Evolutionary conservation across 441 rosid genomes (phyloP).

Genomic region (Sinapis alba): DNA sequence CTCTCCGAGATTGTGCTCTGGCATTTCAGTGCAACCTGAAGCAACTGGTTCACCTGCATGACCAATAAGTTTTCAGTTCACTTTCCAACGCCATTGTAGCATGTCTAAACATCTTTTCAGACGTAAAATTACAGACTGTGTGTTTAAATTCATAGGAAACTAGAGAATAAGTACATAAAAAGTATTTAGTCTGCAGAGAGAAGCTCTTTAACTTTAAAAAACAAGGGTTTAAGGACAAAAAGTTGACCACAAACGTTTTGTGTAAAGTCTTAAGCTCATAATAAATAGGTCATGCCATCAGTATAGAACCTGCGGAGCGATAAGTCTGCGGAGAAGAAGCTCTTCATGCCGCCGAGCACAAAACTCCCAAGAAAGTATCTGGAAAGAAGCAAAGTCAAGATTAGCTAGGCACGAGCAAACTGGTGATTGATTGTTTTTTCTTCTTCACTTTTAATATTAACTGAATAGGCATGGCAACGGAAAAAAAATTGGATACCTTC

Average conservation of each 20-base stretch:
- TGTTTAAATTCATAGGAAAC: no score
- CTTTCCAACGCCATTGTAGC: no score
- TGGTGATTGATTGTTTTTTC: background rate
- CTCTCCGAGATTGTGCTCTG: constrained; percentile 87
- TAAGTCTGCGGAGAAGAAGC: constrained; percentile 89
- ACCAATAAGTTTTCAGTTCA: background rate
- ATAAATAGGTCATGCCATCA: constrained; percentile 1
- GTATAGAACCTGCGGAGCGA: constrained; percentile 83
- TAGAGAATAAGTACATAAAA: no score
- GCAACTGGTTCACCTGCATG: constrained; percentile 84
- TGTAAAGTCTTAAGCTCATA: constrained; percentile 7
- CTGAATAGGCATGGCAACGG: background rate
- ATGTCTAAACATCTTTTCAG: no score
- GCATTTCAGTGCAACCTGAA: constrained; percentile 93
- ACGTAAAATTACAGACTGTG: background rate
- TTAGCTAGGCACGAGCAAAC: constrained; percentile 4
- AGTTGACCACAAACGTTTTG: constrained; percentile 3
- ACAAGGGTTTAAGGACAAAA: background rate
- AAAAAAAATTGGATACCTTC: constrained; percentile 52
- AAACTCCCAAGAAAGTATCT: constrained; percentile 98
- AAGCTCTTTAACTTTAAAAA: no score
- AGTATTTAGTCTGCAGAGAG: no score
- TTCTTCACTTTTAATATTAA: background rate
- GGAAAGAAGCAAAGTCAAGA: constrained; percentile 25
- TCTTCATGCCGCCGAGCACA: constrained; percentile 95